A percentile compares a stretch with the other conserved stretches of the same genome.
Conservation (phyloP, 2,329 filamentous ascomycete species). For the Lecanicillium sp. region DNA sequence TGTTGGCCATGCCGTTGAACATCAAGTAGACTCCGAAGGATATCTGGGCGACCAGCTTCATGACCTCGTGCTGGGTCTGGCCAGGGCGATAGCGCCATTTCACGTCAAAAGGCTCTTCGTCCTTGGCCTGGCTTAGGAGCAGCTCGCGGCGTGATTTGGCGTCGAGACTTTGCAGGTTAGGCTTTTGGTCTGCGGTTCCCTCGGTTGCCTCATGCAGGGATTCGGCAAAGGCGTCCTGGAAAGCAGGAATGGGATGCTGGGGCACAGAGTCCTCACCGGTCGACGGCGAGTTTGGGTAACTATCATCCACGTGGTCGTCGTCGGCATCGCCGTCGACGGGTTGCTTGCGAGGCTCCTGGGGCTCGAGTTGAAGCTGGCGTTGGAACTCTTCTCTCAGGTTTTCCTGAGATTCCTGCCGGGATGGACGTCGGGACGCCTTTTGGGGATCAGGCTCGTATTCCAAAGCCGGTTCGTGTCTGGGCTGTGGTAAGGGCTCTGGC, state of each 20-base stretch:
- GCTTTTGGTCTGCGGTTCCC: conserved; percentile 39
- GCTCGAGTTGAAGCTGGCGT: no score
- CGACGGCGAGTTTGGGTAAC: neutral
- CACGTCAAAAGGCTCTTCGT: conserved; percentile 65
- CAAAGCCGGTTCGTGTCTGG: neutral
- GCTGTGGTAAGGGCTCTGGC: neutral
- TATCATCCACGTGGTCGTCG: neutral
- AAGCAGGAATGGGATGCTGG: conserved; percentile 63
- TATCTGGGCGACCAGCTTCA: conserved; percentile 87
- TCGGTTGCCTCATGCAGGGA: conserved; percentile 66
- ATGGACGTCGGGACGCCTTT: no score
- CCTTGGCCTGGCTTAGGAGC: conserved; percentile 61
- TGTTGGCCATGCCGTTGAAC: conserved; percentile 79
- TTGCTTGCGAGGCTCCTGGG: no score
- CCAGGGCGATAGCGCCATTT: conserved; percentile 70
- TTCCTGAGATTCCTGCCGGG: no score
- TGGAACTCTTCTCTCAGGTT: no score
- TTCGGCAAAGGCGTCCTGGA: conserved; percentile 79
- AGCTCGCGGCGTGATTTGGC: conserved; percentile 57
- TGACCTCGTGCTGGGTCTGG: conserved; percentile 78
- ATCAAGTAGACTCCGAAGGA: conserved; percentile 89
- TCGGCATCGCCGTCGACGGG: neutral
- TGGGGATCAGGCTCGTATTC: no score
- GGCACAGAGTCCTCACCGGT: conserved; percentile 1
- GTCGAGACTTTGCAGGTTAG: conserved; percentile 47